phyloP scores from a whole-genome alignment of 2,329 filamentous ascomycete genomes.

The Botrytis elliptica region DNA sequence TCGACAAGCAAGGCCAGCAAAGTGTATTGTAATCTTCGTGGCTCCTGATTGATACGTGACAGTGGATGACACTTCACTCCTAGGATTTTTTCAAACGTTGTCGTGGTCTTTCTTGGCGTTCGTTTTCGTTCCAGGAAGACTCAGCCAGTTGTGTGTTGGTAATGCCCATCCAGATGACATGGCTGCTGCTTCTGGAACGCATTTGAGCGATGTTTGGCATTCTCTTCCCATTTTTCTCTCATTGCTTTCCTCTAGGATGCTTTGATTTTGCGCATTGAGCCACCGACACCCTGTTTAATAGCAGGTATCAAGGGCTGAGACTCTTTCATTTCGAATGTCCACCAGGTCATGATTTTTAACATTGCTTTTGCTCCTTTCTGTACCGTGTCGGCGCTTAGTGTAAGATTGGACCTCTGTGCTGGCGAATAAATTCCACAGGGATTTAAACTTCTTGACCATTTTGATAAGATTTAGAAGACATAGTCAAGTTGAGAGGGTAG shows the following conservation, averaged over 20 bases:
- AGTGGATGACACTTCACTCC: not conserved
- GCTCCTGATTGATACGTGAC: not conserved
- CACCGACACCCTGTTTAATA: too few relatives aligned
- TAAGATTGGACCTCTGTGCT: not conserved
- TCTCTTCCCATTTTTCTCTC: too few relatives aligned
- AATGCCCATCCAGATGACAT: too few relatives aligned
- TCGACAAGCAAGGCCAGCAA: not conserved
- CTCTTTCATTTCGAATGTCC: too few relatives aligned
- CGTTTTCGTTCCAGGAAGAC: too few relatives aligned
- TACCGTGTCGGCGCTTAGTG: not conserved
- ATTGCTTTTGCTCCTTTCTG: too few relatives aligned
- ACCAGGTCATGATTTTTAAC: too few relatives aligned
- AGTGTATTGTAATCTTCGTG: accelerated
- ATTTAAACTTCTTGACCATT: not conserved
- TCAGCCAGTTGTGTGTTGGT: not conserved
- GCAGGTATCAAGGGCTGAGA: too few relatives aligned
- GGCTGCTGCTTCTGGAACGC: not conserved
- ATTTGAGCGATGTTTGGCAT: too few relatives aligned
- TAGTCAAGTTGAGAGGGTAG: not conserved
- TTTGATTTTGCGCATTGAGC: too few relatives aligned
- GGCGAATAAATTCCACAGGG: accelerated
- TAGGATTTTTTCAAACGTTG: accelerated
- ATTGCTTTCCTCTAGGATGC: too few relatives aligned
- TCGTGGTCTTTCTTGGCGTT: not conserved
- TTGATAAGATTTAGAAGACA: not conserved